phyloP scores from a whole-genome alignment of 345 rosid genomes.

The Eucalyptus paniculata region DNA sequence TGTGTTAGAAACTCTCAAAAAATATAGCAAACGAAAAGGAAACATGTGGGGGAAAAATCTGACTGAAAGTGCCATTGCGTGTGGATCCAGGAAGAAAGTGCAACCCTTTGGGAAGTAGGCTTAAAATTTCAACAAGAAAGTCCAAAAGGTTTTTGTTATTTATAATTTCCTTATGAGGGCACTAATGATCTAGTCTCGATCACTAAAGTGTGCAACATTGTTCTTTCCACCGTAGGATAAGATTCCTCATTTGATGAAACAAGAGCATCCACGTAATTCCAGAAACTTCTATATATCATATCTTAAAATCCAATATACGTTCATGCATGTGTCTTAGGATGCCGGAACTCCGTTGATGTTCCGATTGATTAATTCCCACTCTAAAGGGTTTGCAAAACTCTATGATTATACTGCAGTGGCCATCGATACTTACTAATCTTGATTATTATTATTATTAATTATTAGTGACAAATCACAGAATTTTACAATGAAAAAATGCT shows the following conservation, averaged over 20 bases:
- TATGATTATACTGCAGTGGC: not conserved
- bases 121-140: not conserved
- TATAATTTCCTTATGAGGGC: not conserved
- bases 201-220: not conserved
- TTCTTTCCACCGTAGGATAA: not conserved
- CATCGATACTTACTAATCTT: not conserved
- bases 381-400: not conserved
- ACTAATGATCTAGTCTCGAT: not conserved
- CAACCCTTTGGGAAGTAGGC: not conserved
- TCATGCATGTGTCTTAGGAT: not conserved
- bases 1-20: not conserved
- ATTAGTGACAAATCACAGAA: not conserved
- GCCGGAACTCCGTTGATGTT: not conserved
- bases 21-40: not conserved
- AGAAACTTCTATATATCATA: not conserved
- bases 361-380: not conserved
- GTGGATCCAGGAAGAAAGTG: not conserved
- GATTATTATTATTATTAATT: not conserved
- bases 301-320: not conserved
- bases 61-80: not conserved
- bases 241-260: not conserved
- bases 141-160: not conserved
- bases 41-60: not conserved
- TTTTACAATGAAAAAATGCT: not conserved
- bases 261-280: not conserved